These are phyloP conservation scores for Phialocephala subalpina DNA, from an alignment of 2,329 filamentous ascomycete genomes.

Conservation along the genomic window DNA sequence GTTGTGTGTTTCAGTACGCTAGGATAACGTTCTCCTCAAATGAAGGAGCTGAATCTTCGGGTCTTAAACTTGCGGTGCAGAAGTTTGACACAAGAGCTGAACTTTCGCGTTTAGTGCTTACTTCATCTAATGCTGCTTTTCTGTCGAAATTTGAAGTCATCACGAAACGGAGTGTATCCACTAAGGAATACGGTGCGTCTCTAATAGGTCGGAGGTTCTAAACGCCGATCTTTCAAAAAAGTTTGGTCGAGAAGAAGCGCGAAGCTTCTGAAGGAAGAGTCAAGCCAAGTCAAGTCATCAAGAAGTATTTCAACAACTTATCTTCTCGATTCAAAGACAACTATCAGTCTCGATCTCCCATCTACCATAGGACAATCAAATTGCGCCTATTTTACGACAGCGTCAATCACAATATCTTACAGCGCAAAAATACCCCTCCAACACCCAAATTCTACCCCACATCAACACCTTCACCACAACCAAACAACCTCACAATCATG, in stretches of 20 bases:
- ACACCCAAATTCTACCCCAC: conserved; percentile 6
- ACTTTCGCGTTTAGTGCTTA: conserved; percentile 1
- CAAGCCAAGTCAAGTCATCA: not conserved
- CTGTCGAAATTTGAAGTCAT: not conserved
- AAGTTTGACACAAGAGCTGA: conserved; percentile 1
- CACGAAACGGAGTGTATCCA: not conserved
- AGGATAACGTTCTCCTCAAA: not conserved
- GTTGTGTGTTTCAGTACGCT: too few species aligned
- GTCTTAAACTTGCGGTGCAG: not conserved
- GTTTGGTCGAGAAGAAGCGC: conserved; percentile 5
- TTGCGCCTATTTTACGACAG: not conserved
- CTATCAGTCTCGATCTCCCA: too few species aligned
- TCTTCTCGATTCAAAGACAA: not conserved
- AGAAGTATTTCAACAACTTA: not conserved
- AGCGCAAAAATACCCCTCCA: conserved; percentile 26
- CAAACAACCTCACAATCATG: conserved; percentile 32
- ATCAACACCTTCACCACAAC: conserved; percentile 20
- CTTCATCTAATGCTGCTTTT: conserved; percentile 9
- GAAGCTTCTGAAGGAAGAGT: not conserved
- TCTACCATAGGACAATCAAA: too few species aligned
- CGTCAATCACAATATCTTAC: not conserved
- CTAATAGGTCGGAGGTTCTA: not conserved
- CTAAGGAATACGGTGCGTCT: not conserved
- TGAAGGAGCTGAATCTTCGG: not conserved
- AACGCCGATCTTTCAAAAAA: conserved; percentile 6